These are phyloP conservation scores for Glycyrrhiza uralensis DNA, from an alignment of 306 rosid species.

Conservation along the genomic window DNA sequence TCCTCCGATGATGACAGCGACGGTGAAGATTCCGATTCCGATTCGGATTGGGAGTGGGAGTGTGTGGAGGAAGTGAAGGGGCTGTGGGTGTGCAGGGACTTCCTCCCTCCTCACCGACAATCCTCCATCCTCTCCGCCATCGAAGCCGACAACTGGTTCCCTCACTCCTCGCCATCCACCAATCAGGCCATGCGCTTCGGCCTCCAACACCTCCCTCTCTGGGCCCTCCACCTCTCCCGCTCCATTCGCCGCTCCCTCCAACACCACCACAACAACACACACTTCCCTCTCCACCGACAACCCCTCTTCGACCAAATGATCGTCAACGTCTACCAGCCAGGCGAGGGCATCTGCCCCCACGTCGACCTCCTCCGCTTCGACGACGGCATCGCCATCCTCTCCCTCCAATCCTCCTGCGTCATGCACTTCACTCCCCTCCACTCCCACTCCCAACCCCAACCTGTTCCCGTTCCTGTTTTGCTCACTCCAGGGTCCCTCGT, in stretches of 20 bases:
- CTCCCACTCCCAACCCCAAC: neutral
- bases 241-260: constrained; percentile 39
- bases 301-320: constrained; percentile 87
- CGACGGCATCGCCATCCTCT: constrained; percentile 86
- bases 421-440: constrained; percentile 61
- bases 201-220: constrained; percentile 51
- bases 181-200: constrained; percentile 94
- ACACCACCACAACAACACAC: constrained; percentile 1
- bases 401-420: constrained; percentile 76
- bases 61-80: constrained; percentile 50
- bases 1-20: neutral
- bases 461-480: constrained; percentile 45
- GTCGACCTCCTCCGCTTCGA: constrained; percentile 83
- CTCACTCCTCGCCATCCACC: constrained; percentile 31
- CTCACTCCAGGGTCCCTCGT: constrained; percentile 72
- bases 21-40: neutral
- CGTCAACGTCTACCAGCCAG: constrained; percentile 64
- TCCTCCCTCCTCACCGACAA: constrained; percentile 51
- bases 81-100: constrained; percentile 53
- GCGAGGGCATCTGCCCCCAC: constrained; percentile 88
- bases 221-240: constrained; percentile 58
- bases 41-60: constrained; percentile 31
- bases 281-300: constrained; percentile 42
- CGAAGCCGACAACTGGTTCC: constrained; percentile 41
- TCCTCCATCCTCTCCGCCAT: constrained; percentile 52